A percentile compares a stretch with the other conserved stretches of the same genome.
Conservation (phyloP, 2,329 filamentous ascomycete genomes). For the Penicillium sp. region DNA sequence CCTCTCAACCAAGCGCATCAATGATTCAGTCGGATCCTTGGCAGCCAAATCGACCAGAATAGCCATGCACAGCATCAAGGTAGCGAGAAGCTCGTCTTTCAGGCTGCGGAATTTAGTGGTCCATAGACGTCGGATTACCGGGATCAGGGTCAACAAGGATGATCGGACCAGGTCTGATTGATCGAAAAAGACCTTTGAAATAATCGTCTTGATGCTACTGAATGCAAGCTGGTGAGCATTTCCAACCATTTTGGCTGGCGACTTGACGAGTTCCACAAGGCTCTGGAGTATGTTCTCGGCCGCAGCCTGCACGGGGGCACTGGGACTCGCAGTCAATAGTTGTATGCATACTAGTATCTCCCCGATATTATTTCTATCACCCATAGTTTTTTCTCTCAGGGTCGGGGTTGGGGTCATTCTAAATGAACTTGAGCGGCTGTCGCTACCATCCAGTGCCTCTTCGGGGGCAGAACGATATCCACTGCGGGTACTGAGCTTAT, state of each 20-base stretch:
- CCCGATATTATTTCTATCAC: slow-evolving; percentile 43
- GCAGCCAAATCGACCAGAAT: slow-evolving; percentile 49
- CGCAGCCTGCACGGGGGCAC: slow-evolving; percentile 63
- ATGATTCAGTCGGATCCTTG: slow-evolving; percentile 39
- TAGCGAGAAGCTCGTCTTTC: slow-evolving; percentile 75
- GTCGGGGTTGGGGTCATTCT: slow-evolving; percentile 28
- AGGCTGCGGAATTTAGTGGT: slow-evolving; percentile 62
- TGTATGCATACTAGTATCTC: slow-evolving; percentile 66
- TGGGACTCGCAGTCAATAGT: slow-evolving; percentile 62
- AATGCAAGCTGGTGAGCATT: slow-evolving; percentile 72
- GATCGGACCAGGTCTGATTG: slow-evolving; percentile 62
- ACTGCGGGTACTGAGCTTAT: slow-evolving; percentile 31
- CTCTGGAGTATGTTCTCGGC: slow-evolving; percentile 57
- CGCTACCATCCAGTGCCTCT: slow-evolving; percentile 23
- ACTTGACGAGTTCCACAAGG: slow-evolving; percentile 62
- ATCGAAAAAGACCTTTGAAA: slow-evolving; percentile 67
- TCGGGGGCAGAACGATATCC: slow-evolving; percentile 29
- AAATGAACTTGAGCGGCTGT: slow-evolving; percentile 32
- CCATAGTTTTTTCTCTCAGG: slow-evolving; percentile 25
- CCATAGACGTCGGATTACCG: slow-evolving; percentile 76
- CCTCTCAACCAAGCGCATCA: slow-evolving; percentile 56
- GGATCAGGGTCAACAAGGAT: slow-evolving; percentile 62
- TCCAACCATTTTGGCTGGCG: slow-evolving; percentile 56
- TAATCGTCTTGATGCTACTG: slow-evolving; percentile 69
- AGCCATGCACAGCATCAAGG: slow-evolving; percentile 66